Evolutionary conservation across 2,329 filamentous ascomycete genomes (phyloP).

Genomic region (Ophiostoma tasmaniense): DNA sequence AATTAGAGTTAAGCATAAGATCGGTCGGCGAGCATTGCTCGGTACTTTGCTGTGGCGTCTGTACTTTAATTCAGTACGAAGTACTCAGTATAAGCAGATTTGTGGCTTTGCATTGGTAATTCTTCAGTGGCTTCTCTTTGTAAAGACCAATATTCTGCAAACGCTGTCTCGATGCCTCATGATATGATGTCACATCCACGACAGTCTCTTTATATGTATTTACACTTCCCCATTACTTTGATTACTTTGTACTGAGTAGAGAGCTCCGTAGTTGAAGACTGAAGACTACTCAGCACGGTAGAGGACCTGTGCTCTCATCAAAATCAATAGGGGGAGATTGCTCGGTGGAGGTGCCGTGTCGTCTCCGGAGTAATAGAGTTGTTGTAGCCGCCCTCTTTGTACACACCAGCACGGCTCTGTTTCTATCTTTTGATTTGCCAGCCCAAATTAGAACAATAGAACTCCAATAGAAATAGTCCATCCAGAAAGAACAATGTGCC

Average conservation of each 20-base stretch:
- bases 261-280: too few relatives aligned
- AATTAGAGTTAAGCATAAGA: not conserved
- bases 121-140: not conserved
- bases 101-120: not conserved
- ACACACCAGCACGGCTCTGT: not conserved
- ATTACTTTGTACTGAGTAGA: not conserved
- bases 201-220: not conserved
- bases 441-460: not conserved
- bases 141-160: too few relatives aligned
- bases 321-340: constrained; percentile 1
- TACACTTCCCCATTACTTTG: not conserved
- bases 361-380: not conserved
- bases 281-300: too few relatives aligned
- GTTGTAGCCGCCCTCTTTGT: not conserved
- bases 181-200: constrained; percentile 1
- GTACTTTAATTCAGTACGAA: not conserved
- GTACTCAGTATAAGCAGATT: too few relatives aligned
- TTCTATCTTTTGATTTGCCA: not conserved
- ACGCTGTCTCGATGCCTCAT: not conserved
- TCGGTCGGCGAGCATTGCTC: not conserved
- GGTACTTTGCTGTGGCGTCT: not conserved
- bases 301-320: too few relatives aligned
- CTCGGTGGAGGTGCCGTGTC: not conserved
- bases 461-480: not conserved
- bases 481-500: not conserved